A percentile compares a stretch with the other conserved stretches of the same genome.
These are phyloP conservation scores for Sphaerostilbella broomeana DNA, from an alignment of 2,329 filamentous ascomycete species.

Conservation along the genomic window DNA sequence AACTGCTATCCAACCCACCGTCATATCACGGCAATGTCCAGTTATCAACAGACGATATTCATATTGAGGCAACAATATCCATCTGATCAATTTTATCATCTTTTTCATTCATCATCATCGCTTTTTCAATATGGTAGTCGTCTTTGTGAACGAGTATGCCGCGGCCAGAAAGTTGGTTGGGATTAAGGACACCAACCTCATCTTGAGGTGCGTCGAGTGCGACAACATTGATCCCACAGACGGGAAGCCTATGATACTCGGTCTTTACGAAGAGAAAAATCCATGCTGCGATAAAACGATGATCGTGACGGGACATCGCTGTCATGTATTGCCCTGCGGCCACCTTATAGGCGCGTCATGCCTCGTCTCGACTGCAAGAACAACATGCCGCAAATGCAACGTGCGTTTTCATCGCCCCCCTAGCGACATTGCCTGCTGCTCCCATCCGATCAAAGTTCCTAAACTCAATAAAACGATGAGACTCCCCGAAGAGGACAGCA, in stretches of 20 bases:
- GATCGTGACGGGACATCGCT: background rate
- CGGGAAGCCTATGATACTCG: background rate
- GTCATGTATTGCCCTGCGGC: slow-evolving; percentile 9
- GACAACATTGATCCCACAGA: background rate
- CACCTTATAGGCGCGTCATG: slow-evolving; percentile 8
- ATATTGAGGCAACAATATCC: too few species aligned
- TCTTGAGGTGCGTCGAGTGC: background rate
- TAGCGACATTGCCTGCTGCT: background rate
- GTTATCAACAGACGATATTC: too few species aligned
- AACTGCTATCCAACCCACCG: too few species aligned
- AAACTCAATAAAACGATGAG: background rate
- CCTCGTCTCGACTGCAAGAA: background rate
- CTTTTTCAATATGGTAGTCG: too few species aligned
- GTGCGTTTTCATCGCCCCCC: background rate
- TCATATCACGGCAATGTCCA: too few species aligned
- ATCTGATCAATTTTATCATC: too few species aligned
- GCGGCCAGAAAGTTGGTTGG: too few species aligned
- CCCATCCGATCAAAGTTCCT: background rate
- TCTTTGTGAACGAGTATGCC: too few species aligned
- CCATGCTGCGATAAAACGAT: too few species aligned
- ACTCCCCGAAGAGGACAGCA: background rate
- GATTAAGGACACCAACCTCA: background rate
- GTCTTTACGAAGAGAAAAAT: too few species aligned
- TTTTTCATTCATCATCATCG: too few species aligned
- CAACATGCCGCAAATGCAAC: background rate